These are phyloP conservation scores for Metahyphopichia silvanorum DNA, from an alignment of 805 yeast genomes.

Conservation along the genomic window DNA sequence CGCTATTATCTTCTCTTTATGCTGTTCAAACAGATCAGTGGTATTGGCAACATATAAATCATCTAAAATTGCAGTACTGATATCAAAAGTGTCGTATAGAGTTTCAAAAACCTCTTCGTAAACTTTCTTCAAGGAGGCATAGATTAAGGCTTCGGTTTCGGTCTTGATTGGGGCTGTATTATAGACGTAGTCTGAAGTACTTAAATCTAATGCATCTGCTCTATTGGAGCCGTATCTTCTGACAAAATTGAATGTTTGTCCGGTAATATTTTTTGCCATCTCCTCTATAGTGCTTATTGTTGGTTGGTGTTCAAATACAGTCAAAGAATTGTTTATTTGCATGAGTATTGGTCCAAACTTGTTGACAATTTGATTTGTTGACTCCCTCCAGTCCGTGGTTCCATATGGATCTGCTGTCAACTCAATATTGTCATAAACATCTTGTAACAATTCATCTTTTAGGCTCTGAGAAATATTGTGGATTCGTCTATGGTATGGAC, in stretches of 20 bases:
- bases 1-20: slow-evolving; percentile 4
- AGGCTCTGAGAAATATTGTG: slow-evolving; percentile 29
- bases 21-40: slow-evolving; percentile 3
- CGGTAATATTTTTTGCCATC: slow-evolving; percentile 32
- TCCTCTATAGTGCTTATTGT: slow-evolving; percentile 22
- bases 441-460: slow-evolving; percentile 31
- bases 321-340: slow-evolving; percentile 37
- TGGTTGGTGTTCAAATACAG: too few species aligned
- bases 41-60: slow-evolving; percentile 12
- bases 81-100: slow-evolving; percentile 32
- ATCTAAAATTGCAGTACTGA: slow-evolving; percentile 22
- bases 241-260: slow-evolving; percentile 41
- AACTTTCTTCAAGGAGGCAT: slow-evolving; percentile 44
- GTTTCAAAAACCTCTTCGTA: slow-evolving; percentile 31
- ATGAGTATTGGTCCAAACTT: slow-evolving; percentile 53
- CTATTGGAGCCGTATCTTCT: slow-evolving; percentile 38
- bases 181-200: slow-evolving; percentile 46
- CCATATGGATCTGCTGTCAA: slow-evolving; percentile 33
- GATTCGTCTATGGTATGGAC: slow-evolving; percentile 44
- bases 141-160: slow-evolving; percentile 45
- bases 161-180: slow-evolving; percentile 37
- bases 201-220: slow-evolving; percentile 26
- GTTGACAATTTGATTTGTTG: slow-evolving; percentile 44
- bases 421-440: slow-evolving; percentile 25
- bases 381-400: slow-evolving; percentile 53